phyloP scores from a whole-genome alignment of 2,329 filamentous ascomycete species.

The Calonectria henricotiae region DNA sequence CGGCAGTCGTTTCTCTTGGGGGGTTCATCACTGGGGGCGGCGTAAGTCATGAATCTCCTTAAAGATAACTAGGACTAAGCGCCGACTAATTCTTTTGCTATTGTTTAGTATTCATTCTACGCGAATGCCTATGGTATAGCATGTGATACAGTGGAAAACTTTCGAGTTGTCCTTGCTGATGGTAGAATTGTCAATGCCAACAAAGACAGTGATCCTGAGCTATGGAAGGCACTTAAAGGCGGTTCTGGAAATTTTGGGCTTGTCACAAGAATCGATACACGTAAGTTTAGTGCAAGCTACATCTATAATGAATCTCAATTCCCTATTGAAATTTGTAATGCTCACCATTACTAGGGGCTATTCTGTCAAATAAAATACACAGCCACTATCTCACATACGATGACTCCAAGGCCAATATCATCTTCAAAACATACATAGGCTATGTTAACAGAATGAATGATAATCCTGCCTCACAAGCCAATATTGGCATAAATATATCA shows the following conservation, averaged over 20 bases:
- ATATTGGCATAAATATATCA: not conserved
- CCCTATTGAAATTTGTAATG: too few relatives aligned
- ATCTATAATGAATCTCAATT: too few relatives aligned
- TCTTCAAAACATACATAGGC: not conserved
- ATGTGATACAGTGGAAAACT: not conserved
- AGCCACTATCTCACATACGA: conserved; percentile 4
- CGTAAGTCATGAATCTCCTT: not conserved
- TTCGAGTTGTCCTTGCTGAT: not conserved
- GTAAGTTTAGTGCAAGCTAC: not conserved
- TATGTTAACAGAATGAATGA: not conserved
- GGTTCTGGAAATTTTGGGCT: conserved; percentile 12
- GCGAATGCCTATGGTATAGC: not conserved
- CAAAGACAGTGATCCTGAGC: not conserved
- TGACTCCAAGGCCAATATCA: not conserved
- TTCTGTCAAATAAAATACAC: not conserved
- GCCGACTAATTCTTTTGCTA: too few relatives aligned
- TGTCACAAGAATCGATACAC: conserved; percentile 10
- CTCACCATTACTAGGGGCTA: not conserved
- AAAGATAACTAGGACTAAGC: too few relatives aligned
- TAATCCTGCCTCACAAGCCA: not conserved
- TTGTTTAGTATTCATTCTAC: conserved; percentile 1
- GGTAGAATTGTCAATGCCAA: conserved; percentile 6
- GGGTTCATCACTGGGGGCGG: not conserved
- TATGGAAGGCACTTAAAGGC: conserved; percentile 7
- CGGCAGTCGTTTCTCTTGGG: not conserved